phyloP scores from a whole-genome alignment of 2,329 filamentous ascomycete species.

The Tolypocladium paradoxum region DNA sequence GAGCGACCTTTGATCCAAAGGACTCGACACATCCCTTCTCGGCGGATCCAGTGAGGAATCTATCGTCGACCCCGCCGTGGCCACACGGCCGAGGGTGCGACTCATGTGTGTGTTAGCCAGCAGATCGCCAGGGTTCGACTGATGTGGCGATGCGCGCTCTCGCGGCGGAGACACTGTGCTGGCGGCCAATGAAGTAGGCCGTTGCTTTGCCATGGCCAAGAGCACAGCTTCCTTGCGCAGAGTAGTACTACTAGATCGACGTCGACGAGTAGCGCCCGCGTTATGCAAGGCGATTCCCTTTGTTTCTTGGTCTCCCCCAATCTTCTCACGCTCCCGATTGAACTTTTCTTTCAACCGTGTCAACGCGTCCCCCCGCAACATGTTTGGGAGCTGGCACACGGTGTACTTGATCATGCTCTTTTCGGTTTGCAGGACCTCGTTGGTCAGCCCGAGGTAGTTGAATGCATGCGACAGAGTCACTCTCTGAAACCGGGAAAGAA shows the following conservation, averaged over 20 bases:
- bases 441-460: constrained; percentile 84
- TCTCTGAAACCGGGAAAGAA: constrained; percentile 83
- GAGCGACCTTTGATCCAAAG: constrained; percentile 38
- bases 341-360: constrained; percentile 90
- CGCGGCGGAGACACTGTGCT: constrained; percentile 28
- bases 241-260: constrained; percentile 62
- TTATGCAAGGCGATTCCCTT: constrained; percentile 97
- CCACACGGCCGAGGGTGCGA: constrained; percentile 41
- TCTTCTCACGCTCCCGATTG: constrained; percentile 67
- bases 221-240: constrained; percentile 71
- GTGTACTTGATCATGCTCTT: constrained; percentile 91
- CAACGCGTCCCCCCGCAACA: constrained; percentile 73
- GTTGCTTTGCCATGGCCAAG: constrained; percentile 48
- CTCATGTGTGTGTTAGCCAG: constrained; percentile 67
- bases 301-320: constrained; percentile 62
- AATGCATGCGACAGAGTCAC: constrained; percentile 93
- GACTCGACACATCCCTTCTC: constrained; percentile 28
- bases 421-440: constrained; percentile 85
- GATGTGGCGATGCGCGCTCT: constrained; percentile 31
- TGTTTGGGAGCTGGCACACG: constrained; percentile 81
- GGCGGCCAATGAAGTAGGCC: constrained; percentile 31
- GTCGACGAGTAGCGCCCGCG: constrained; percentile 49
- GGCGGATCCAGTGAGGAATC: constrained; percentile 11
- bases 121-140: constrained; percentile 65
- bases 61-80: constrained; percentile 8